Base-by-base conservation (phyloP, 352 stramenopile species). In the Thalassiosira hispida region DNA sequence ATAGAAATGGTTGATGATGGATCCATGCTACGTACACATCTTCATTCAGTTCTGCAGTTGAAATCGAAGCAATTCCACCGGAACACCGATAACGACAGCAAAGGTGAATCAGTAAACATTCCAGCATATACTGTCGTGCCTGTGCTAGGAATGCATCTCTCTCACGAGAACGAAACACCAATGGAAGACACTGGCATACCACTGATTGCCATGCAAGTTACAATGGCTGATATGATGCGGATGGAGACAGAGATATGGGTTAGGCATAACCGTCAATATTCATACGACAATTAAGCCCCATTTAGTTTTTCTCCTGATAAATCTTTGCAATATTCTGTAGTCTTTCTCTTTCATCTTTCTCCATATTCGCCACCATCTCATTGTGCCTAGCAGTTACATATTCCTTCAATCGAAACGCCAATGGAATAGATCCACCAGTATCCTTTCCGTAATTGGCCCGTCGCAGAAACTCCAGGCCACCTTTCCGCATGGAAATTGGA, bases 201-300 rank as follows among this genome's bases (percentile, higher is more conserved):
- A 33, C 69, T 85, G 20, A 35, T 85, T 12, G 77, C 71, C 12
- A 84, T 84, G 62, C 77, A 85, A 78, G 65, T 85, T 14, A 74
- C 73, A 73, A 33, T 85, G n/a, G 65, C 46, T n/a, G 73, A 85
- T 64, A 64, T 67, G 31, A 53, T 73, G 29, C 63, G 55, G 25
- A 85, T 77, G 51, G 77, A 85, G 46, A 77, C 77, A n/a, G 77
- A 85, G 42, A 74, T 81, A 38, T 85, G 77, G 77, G 67, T 78
- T 40, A 55, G 65, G 18, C 47, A 80, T 77, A 67, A 71, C 64
- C 49, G 69, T 18, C 42, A 49, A 59, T 69, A 69, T 60, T 16
- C 31, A 23, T 70, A 60, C n/a, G 44, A 70, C 27, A 70, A 70
- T 22, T 67, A 67, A 38, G 7, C 42, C 29, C 14, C n/a, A n/a